A percentile compares a stretch with the other conserved stretches of the same genome.
Evolutionary conservation across 2,329 filamentous ascomycete species (phyloP).

Genomic region (Beauveria sp.): DNA sequence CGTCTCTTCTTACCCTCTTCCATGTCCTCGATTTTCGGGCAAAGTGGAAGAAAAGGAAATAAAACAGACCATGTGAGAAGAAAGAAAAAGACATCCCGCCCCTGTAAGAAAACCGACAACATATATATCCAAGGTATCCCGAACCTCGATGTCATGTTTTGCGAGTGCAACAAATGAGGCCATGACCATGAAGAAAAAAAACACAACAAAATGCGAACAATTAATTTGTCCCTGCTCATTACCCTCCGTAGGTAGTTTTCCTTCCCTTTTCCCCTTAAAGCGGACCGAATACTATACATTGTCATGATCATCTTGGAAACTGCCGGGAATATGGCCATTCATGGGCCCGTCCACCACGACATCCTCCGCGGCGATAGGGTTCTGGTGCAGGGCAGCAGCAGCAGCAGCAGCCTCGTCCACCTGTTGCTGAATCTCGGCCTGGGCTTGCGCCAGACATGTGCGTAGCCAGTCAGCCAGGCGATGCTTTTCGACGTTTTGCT

Average conservation of each 20-base stretch:
- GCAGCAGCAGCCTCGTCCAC: slow-evolving; percentile 19
- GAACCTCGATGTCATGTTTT: not conserved
- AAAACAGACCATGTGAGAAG: not conserved
- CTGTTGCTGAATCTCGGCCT: slow-evolving; percentile 26
- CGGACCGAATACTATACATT: not conserved
- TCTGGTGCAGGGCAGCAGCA: not conserved
- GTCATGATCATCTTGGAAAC: slow-evolving; percentile 3
- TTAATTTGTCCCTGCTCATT: not conserved
- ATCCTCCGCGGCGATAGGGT: not conserved
- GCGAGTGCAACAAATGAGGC: too few relatives aligned
- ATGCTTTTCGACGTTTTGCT: slow-evolving; percentile 57
- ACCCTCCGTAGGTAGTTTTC: not conserved
- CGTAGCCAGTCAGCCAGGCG: slow-evolving; percentile 62
- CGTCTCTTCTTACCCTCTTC: not conserved
- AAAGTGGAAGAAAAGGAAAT: slow-evolving; percentile 11
- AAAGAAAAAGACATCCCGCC: not conserved
- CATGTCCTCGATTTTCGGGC: not conserved
- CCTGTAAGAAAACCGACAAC: not conserved
- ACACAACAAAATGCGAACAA: not conserved
- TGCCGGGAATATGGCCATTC: slow-evolving; percentile 11
- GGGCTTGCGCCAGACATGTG: slow-evolving; percentile 31
- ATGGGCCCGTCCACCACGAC: slow-evolving; percentile 4
- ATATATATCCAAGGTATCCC: not conserved
- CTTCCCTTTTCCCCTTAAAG: not conserved
- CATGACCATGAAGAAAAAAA: not conserved